These are phyloP conservation scores for Talaromyces thailandensis DNA, from an alignment of 495 filamentous ascomycete species.

Conservation along the genomic window DNA sequence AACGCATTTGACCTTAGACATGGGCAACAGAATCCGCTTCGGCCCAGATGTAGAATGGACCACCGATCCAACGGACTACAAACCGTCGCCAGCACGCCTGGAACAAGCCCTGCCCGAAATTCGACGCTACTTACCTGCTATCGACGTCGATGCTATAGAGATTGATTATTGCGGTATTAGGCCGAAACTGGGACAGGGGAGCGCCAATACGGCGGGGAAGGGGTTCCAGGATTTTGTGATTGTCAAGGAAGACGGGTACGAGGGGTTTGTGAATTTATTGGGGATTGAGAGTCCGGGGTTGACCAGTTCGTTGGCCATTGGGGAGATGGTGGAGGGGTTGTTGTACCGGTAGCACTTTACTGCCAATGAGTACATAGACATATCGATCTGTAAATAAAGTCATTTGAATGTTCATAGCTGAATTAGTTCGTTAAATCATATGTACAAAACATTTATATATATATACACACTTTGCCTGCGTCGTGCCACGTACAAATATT, in stretches of 20 bases:
- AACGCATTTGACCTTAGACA: constrained; percentile 87
- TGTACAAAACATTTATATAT: neutral
- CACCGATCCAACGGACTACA: constrained; percentile 47
- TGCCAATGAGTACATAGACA: too few species aligned
- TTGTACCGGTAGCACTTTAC: constrained; percentile 47
- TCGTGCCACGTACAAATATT: too few species aligned
- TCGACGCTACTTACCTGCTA: constrained; percentile 62
- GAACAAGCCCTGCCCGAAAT: constrained; percentile 65
- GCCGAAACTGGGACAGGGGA: constrained; percentile 65
- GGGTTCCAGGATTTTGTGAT: constrained; percentile 85
- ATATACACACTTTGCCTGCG: neutral
- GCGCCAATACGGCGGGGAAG: constrained; percentile 46
- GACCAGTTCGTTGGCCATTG: constrained; percentile 85
- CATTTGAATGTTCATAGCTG: neutral
- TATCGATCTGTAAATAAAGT: neutral
- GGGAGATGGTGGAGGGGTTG: constrained; percentile 65
- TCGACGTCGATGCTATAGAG: constrained; percentile 56
- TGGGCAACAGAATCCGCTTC: constrained; percentile 79
- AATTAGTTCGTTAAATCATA: neutral
- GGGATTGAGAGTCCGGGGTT: constrained; percentile 94
- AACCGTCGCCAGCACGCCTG: constrained; percentile 47
- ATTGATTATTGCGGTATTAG: constrained; percentile 88
- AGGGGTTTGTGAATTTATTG: constrained; percentile 85
- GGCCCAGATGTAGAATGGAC: constrained; percentile 97
- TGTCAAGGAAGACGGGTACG: constrained; percentile 65